Conservation (phyloP, 176 grass and related monocot genomes). For the Oryza meridionalis region DNA sequence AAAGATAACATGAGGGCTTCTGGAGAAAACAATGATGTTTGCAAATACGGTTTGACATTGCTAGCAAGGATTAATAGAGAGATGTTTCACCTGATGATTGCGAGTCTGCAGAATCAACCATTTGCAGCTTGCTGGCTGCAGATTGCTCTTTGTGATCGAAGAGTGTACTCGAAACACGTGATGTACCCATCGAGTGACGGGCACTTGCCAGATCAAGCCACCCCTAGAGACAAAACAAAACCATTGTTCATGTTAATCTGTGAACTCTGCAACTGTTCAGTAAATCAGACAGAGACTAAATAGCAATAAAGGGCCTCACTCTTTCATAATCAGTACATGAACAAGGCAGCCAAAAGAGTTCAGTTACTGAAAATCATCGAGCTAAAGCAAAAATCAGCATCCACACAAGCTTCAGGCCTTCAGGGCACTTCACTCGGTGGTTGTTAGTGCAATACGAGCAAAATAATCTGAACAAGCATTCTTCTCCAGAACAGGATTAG, state of each 20-base stretch:
- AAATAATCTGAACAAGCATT: constrained; percentile 1
- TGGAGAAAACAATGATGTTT: constrained; percentile 9
- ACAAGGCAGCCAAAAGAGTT: neutral
- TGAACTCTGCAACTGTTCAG: neutral
- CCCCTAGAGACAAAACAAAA: constrained; percentile 60
- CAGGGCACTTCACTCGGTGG: neutral
- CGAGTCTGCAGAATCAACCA: constrained; percentile 45
- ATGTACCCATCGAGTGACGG: constrained; percentile 82
- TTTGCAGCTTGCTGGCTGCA: constrained; percentile 71
- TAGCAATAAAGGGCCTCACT: neutral
- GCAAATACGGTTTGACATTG: neutral
- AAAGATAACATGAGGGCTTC: neutral
- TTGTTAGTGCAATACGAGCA: neutral
- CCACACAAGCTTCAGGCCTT: neutral
- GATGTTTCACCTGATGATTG: constrained; percentile 51
- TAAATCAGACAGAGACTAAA: neutral
- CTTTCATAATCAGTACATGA: neutral
- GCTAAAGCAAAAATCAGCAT: neutral
- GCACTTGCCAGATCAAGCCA: constrained; percentile 93
- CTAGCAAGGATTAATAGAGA: neutral
- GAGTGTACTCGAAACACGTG: constrained; percentile 72
- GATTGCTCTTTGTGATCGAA: constrained; percentile 83
- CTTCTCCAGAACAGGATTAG: neutral
- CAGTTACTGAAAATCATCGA: neutral
- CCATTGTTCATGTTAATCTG: constrained; percentile 16